Base-by-base conservation (phyloP, 2,329 filamentous ascomycete genomes). In the Pseudopyricularia cyperi region DNA sequence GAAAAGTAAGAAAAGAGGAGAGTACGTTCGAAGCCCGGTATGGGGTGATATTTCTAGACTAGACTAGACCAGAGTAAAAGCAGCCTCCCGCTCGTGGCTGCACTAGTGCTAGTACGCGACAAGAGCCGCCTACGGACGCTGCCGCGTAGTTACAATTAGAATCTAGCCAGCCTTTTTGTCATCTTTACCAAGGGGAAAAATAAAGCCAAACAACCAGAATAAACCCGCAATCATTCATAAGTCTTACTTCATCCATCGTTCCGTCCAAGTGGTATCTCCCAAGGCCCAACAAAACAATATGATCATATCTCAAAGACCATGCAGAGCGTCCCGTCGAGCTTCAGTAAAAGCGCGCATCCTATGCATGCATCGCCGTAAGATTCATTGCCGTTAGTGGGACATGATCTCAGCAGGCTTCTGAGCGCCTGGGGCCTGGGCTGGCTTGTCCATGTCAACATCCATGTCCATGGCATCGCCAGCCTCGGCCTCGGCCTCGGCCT, bases 381-480 rank as follows among this genome's bases (percentile, higher is more conserved):
- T 39, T 50, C 48, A 9, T 34, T 50, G 11, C 17, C 22, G 32
- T 39, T 55, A 63, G 53, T 62, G 60, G 12, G 60, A 59, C 58
- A 60, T 58, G 34, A 61, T 57, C 55, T 61, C 61, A 8, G 58
- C 60, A 6, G 62, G 55, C 48, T 62, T 55, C 4, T 44, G 39
- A 28, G 39, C 22, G 12, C 54, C 53, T 11, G 48, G 50, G 17
- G 46, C 55, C 4, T 33, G 35, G 8, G 50, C 52, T 1, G 55
- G 58, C 55, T 60, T 61, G 50, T 44, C 39, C 39, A 19, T 28
- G 52, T 61, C 61, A 47, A 55, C 59, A 55, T 68, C 66, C 2
- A 68, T 63, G 37, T 68, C 66, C 65, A 68, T 68, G 47, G 60
- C 63, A 44, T 66, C 62, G 24, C 42, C 60, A n/a, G 52, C 60